A percentile compares a stretch with the other conserved stretches of the same genome.
Evolutionary conservation across 371 early-diverging fungal species (phyloP).

Genomic region (Synchytrium microbalum): DNA sequence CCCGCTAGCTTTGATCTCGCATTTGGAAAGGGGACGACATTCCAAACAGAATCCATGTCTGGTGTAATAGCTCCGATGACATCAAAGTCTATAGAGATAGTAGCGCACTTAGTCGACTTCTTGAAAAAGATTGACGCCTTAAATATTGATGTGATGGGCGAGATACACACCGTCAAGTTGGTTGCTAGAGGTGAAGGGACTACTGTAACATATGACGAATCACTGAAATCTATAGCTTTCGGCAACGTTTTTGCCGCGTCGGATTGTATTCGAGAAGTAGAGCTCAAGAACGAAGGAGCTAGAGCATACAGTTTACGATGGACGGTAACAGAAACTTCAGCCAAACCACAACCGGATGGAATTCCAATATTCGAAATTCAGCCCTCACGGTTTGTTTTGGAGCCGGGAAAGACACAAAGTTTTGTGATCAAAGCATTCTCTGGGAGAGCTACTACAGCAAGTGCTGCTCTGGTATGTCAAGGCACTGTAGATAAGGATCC

Average conservation of each 20-base stretch:
- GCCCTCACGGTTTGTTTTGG: constrained; percentile 37
- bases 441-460: constrained; percentile 15
- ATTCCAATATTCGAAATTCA: constrained; percentile 33
- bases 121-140: constrained; percentile 43
- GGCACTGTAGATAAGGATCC: constrained; percentile 44
- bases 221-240: constrained; percentile 30
- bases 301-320: constrained; percentile 41
- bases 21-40: constrained; percentile 33
- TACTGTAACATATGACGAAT: constrained; percentile 41
- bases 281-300: constrained; percentile 36
- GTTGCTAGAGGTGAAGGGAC: constrained; percentile 43
- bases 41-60: constrained; percentile 24
- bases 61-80: constrained; percentile 30
- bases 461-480: constrained; percentile 38
- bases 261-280: constrained; percentile 33
- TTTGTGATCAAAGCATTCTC: constrained; percentile 38
- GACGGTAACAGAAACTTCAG: constrained; percentile 26
- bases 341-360: background rate
- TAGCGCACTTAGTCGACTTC: constrained; percentile 42
- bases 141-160: constrained; percentile 31
- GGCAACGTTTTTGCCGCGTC: constrained; percentile 41
- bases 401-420: constrained; percentile 31
- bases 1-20: constrained; percentile 33
- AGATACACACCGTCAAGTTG: constrained; percentile 36
- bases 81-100: constrained; percentile 20